These are phyloP conservation scores for Lycium ferocissimum DNA, from an alignment of 257 asterid genomes.

Conservation along the genomic window DNA sequence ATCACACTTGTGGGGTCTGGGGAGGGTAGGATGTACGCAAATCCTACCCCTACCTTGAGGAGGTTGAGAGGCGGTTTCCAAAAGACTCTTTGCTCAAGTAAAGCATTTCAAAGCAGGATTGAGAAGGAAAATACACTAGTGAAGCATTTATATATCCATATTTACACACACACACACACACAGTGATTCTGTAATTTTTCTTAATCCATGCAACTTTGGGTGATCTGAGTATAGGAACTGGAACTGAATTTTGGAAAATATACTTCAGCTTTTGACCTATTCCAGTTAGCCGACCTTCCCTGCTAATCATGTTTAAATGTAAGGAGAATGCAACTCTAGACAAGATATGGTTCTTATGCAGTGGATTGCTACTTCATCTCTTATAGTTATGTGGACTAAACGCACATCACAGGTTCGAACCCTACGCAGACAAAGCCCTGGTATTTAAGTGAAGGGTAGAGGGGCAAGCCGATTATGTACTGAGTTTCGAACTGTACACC, in stretches of 20 bases:
- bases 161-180: neutral
- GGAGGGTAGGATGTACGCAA: too few relatives aligned
- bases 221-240: neutral
- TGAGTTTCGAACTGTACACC: neutral
- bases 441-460: neutral
- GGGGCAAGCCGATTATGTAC: neutral
- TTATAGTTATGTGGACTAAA: neutral
- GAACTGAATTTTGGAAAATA: neutral
- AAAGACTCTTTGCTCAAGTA: too few relatives aligned
- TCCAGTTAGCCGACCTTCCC: slow-evolving; percentile 1
- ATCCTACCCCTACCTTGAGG: too few relatives aligned
- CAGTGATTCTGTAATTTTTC: neutral
- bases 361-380: neutral
- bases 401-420: neutral
- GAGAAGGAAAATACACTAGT: too few relatives aligned
- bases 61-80: too few relatives aligned
- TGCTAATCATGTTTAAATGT: neutral
- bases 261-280: slow-evolving; percentile 4
- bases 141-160: too few relatives aligned
- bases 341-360: neutral
- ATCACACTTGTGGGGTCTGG: too few relatives aligned
- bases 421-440: neutral
- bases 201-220: neutral
- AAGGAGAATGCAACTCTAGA: slow-evolving; percentile 16
- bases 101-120: too few relatives aligned